Evolutionary conservation across 805 yeast species (phyloP), one percentile per base, ranked within the genome.

Genomic region (Lachancea waltii): DNA sequence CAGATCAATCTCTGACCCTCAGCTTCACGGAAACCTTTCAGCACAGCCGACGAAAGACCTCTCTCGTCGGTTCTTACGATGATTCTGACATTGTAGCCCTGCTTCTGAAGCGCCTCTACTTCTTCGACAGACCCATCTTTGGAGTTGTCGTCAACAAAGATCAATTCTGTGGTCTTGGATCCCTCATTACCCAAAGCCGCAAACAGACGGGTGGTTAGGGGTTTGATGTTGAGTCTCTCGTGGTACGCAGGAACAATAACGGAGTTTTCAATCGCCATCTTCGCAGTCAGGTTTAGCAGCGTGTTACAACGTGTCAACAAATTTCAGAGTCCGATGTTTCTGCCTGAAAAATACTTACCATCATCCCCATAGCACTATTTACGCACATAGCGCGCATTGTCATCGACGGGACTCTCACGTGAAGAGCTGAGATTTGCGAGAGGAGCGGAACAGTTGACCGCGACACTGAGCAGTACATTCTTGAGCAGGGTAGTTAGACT

Each of bases 121-220:
- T 69, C 75, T 49, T 70, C 76, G 25, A 68, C 74, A 11, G 75
- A 70, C 3, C 75, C 76, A 51, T 70, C 75, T 34, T 64, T 59
- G 15, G 74, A 68, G 51, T 70, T 70, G 50, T 70, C 76, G 48
- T 70, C 76, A 29, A 70, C 76, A 44, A 67, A 70, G 53, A 69
- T 69, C 47, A 70, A 55, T 49, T 70, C 76, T 4, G 75, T 68
- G 13, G 45, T 51, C 40, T 63, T 60, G 10, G 72, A 62, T 6
- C 54, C 64, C 13, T 58, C 60, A 34, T 58, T 65, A 44, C 73
- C 73, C 36, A 70, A 50, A 19, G 75, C 75, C 4, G 70, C 72
- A 47, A 70, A 70, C 14, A 70, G 51, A 42, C 75, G 61, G 18
- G 67, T 67, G 34, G 75, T 70, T 38, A 70, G 56, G 16, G 75